phyloP scores from a whole-genome alignment of 441 rosid genomes.

The Corymbia calophylla region DNA sequence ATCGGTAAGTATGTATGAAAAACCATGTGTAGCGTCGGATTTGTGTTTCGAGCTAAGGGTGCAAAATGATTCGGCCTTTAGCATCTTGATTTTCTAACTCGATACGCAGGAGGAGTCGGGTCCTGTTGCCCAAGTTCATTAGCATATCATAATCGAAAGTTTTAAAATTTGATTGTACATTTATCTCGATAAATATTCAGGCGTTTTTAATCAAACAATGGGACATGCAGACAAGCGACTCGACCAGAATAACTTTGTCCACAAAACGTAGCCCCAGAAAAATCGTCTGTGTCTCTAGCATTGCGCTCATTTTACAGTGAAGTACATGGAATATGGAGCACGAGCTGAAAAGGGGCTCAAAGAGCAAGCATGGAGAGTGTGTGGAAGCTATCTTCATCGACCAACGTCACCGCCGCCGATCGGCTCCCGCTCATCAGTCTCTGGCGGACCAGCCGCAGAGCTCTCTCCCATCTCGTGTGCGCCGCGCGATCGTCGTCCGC shows the following conservation, averaged over 20 bases:
- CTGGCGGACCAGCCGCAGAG: conserved; percentile 22
- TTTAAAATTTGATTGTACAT: rapidly evolving
- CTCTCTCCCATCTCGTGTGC: conserved; percentile 27
- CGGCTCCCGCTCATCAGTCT: conserved; percentile 5
- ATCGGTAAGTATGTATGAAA: not conserved
- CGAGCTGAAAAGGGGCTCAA: not conserved
- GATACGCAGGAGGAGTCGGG: not conserved
- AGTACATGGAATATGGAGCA: not conserved
- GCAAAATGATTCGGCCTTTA: not conserved
- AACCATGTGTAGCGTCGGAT: not conserved
- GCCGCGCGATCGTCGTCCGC: not conserved
- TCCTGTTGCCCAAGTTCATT: not conserved
- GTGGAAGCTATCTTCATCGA: conserved; percentile 34
- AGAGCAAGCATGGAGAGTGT: conserved; percentile 37
- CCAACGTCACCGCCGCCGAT: not conserved
- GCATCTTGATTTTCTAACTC: not conserved
- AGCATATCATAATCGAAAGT: not conserved
- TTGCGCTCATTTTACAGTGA: not conserved
- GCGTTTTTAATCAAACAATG: rapidly evolving
- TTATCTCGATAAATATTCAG: not conserved
- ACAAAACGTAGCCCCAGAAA: not conserved
- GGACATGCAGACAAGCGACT: not conserved
- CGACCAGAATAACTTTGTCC: not conserved
- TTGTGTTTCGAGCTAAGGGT: not conserved
- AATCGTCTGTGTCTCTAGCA: not conserved